A percentile compares a stretch with the other conserved stretches of the same genome.
These are phyloP conservation scores for Fusarium sarcochroum DNA, from an alignment of 2,329 filamentous ascomycete species.

Conservation along the genomic window DNA sequence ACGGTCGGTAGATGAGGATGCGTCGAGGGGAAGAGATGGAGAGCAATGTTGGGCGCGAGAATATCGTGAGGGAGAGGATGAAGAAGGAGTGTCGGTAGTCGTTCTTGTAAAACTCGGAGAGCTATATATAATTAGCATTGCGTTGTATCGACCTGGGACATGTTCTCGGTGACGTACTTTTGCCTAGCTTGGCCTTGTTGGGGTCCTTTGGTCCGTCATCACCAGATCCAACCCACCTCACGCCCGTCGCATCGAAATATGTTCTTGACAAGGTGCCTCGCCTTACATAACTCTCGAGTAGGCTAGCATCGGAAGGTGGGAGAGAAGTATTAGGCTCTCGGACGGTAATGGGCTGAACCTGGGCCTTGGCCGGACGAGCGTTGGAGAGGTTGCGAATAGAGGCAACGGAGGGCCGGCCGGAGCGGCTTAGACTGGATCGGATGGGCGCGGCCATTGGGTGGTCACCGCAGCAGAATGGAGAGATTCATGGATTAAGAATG, in stretches of 20 bases:
- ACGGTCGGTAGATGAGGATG: slow-evolving; percentile 94
- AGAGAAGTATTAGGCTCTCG: slow-evolving; percentile 22
- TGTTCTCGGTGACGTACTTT: slow-evolving; percentile 62
- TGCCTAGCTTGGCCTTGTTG: slow-evolving; percentile 74
- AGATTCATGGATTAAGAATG: slow-evolving; percentile 43
- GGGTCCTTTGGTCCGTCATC: slow-evolving; percentile 61
- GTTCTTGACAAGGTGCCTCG: slow-evolving; percentile 42
- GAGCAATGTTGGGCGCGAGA: slow-evolving; percentile 79
- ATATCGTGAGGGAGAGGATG: slow-evolving; percentile 80
- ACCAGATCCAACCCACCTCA: slow-evolving; percentile 46
- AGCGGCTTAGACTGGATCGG: slow-evolving; percentile 48
- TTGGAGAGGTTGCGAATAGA: slow-evolving; percentile 49
- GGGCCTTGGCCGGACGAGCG: slow-evolving; percentile 51
- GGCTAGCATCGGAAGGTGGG: slow-evolving; percentile 12
- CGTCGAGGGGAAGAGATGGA: slow-evolving; percentile 80
- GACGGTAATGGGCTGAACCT: slow-evolving; percentile 45
- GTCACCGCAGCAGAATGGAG: slow-evolving; percentile 43
- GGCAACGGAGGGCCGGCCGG: slow-evolving; percentile 41
- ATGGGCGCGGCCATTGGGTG: slow-evolving; percentile 54
- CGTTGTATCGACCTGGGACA: neutral
- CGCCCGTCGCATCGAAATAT: slow-evolving; percentile 53
- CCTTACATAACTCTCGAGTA: slow-evolving; percentile 21
- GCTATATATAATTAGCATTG: slow-evolving; percentile 57
- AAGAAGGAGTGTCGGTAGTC: slow-evolving; percentile 76
- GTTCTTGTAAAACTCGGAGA: slow-evolving; percentile 74